Percentiles rank a stretch among this genome's conserved stretches.
These are phyloP conservation scores for Diddensiella santjacobensis DNA, from an alignment of 805 yeast genomes.

Conservation along the genomic window DNA sequence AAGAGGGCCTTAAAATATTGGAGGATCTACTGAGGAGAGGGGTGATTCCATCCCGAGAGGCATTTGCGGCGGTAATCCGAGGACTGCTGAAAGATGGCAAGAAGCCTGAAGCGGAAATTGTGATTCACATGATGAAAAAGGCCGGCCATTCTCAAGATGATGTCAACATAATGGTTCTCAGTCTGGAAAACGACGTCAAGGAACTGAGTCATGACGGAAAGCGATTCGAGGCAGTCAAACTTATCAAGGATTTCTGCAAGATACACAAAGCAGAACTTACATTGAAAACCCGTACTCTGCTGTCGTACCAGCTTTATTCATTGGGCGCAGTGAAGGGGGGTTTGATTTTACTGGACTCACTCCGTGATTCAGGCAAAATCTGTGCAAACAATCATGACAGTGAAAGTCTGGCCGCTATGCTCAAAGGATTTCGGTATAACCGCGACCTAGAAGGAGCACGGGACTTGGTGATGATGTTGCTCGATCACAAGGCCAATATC, in stretches of 20 bases:
- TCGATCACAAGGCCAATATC: slow-evolving; percentile 7
- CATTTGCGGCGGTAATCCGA: slow-evolving; percentile 14
- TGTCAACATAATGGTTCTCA: slow-evolving; percentile 7
- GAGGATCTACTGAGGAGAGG: slow-evolving; percentile 16
- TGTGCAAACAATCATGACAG: slow-evolving; percentile 18
- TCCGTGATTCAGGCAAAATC: slow-evolving; percentile 9
- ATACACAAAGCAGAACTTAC: slow-evolving; percentile 1
- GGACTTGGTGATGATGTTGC: not conserved
- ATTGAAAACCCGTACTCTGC: slow-evolving; percentile 10
- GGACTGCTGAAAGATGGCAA: slow-evolving; percentile 10
- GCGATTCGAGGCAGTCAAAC: slow-evolving; percentile 1
- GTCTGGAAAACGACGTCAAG: slow-evolving; percentile 4
- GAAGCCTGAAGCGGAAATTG: slow-evolving; percentile 3
- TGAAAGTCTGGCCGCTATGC: slow-evolving; percentile 16
- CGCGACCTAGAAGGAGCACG: slow-evolving; percentile 3
- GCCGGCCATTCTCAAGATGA: slow-evolving; percentile 12
- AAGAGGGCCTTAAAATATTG: slow-evolving; percentile 9
- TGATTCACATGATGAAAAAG: slow-evolving; percentile 14
- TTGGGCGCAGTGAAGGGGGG: slow-evolving; percentile 12
- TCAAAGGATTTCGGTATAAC: slow-evolving; percentile 3
- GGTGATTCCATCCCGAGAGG: slow-evolving; percentile 11
- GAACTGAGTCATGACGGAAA: not conserved
- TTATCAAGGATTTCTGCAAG: slow-evolving; percentile 6
- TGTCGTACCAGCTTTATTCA: slow-evolving; percentile 14
- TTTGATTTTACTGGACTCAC: slow-evolving; percentile 15